Percentiles rank a stretch among this genome's conserved stretches.
phyloP scores from a whole-genome alignment of 495 filamentous ascomycete species.

The Neurospora cerealis region DNA sequence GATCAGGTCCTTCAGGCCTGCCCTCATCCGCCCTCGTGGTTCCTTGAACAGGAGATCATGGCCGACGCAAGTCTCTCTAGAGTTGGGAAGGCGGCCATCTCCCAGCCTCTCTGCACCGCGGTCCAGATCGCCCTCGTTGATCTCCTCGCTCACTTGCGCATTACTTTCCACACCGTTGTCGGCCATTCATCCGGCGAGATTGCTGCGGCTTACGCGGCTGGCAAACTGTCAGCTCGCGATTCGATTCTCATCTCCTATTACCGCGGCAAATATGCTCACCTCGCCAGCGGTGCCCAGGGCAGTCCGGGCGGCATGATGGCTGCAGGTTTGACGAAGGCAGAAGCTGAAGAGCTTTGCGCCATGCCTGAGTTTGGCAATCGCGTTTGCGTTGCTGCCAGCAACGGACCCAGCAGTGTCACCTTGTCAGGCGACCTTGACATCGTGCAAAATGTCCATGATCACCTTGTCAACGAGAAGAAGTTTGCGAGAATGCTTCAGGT shows the following conservation, averaged over 20 bases:
- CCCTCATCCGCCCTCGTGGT: constrained; percentile 38
- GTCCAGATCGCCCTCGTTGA: constrained; percentile 44
- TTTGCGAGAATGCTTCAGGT: constrained; percentile 37
- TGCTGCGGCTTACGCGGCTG: constrained; percentile 51
- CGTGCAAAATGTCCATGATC: constrained; percentile 23
- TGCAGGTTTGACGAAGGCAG: constrained; percentile 19
- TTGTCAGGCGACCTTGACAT: constrained; percentile 32
- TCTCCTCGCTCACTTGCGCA: constrained; percentile 30
- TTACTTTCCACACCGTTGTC: constrained; percentile 38
- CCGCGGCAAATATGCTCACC: constrained; percentile 26
- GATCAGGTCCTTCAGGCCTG: constrained; percentile 31
- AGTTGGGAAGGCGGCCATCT: constrained; percentile 28
- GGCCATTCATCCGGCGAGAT: constrained; percentile 59
- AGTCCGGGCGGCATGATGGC: constrained; percentile 32
- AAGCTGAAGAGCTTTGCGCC: constrained; percentile 25
- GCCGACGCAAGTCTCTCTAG: constrained; percentile 19
- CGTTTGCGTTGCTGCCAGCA: constrained; percentile 33
- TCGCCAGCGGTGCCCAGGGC: constrained; percentile 20
- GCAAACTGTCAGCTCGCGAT: constrained; percentile 32
- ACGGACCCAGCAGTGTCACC: constrained; percentile 27
- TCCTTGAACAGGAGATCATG: constrained; percentile 31
- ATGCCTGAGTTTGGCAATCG: constrained; percentile 14
- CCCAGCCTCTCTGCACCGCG: constrained; percentile 43
- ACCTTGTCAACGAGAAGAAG: constrained; percentile 20
- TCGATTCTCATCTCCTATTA: constrained; percentile 38